Base-by-base conservation (phyloP, 2,329 filamentous ascomycete species). In the Zelopaecilomyces penicillatus region DNA sequence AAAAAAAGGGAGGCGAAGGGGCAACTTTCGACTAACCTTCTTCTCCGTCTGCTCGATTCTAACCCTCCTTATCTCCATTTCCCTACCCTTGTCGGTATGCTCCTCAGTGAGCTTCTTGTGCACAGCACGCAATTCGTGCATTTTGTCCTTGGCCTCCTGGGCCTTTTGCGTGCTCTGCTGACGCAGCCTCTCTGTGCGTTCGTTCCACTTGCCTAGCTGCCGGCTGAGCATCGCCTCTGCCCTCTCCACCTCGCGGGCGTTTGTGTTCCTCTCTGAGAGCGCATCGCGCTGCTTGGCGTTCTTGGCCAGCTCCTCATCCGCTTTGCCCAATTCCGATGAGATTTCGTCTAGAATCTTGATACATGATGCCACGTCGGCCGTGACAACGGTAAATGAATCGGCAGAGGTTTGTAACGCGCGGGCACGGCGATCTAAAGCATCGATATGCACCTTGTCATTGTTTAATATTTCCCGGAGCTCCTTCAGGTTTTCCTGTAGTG, bases 1-100 rank as follows among this genome's bases (percentile, higher is more conserved):
- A 30, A 6, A 37, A 11, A 26, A 7, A 6, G 12, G 33, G 10
- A 29, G 10, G 1, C 28, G 12, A 10, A 5, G 47, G 29, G 26
- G 19, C 19, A 7, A 38, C 4, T 3, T 12, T 29, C 12, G 30
- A 45, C 53, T 43, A 71, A 89, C 89, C 86, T 97, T 97, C 71
- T 97, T 97, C 76, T 97, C 91, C 6, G 88, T 95, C 70, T 96
- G 89, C 67, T 98, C 93, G 52, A 98, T 97, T 49, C 90, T 75
- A n/a, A 96, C 87, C 54, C 87, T 80, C 56, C 90, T 76, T 60
- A 85, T 82, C 71, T 98, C 93, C 69, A 97, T 94, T 59, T 97
- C 91, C 46, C 87, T 83, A 31, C 84, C 83, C 67, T 95, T 94
- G 44, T 93, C 87, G 1, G 78, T 78, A 50, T 90, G 76, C 71